Evolutionary conservation across 75 land plant species (phyloP), one percentile per base, ranked within the genome.

Genomic region (Pseudotsuga menziesii): DNA sequence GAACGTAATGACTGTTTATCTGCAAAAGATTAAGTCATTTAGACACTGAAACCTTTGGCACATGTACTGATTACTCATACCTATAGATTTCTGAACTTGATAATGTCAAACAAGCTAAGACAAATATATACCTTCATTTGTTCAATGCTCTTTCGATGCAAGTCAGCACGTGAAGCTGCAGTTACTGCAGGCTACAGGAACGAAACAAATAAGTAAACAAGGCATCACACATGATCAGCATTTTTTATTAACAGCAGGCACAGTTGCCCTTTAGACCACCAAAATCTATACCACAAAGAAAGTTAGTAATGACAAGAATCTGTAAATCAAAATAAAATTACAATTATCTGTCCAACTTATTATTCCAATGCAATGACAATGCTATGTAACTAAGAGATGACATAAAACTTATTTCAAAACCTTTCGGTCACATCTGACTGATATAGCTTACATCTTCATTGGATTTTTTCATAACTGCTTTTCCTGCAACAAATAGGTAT

Each of bases 141-240:
- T 61, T 84, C 84, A 64, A 94, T 86, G 80, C 89, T 92, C 74
- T 84, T 86, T 19, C 97, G 80, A 82, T 92, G 94, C 77, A 90
- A 86, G 72, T 94, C 97, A 72, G 94, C 97, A 61, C 91, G 79
- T 72, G 81, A 74, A 58, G 84, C 76, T 80, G 91, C 86, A 71
- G 71, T 73, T 71, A 88, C 87, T 35, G 81, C 76, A 74, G 90
- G 89, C 94, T 92, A 84, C 58, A 79, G 27, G 58, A 41, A 56
- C 4, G 56, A 27, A 82, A 17, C 27, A 16, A 57, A 5, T 36
- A 15, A 19, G n/a, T 22, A 66, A 16, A 27, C 5, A 56, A 8
- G 58, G 22, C 19, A 35, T 41, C 52, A 75, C 26, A 26, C 27
- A 22, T 39, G 23, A 4, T 48, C 8, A 27, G 15, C 62, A 79